These are phyloP conservation scores for Dryas integrifolia DNA, from an alignment of 331 rosid species.

Conservation along the genomic window DNA sequence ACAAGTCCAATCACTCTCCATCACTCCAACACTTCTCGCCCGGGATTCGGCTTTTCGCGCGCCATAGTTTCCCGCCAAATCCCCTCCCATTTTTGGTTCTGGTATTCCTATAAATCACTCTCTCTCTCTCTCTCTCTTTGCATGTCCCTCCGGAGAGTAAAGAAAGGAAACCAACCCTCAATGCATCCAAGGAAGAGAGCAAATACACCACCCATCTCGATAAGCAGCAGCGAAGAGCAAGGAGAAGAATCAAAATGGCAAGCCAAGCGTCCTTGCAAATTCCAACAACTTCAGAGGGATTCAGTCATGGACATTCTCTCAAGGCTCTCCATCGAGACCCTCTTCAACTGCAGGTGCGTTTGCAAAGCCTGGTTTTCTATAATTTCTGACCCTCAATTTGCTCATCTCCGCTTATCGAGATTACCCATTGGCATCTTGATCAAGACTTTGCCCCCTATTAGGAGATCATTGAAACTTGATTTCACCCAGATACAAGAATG, in stretches of 20 bases:
- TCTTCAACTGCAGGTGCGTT: conserved; percentile 7
- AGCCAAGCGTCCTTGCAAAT: not conserved
- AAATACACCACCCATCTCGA: no score
- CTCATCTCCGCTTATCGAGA: not conserved
- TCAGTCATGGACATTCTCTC: conserved; percentile 1
- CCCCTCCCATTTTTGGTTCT: not conserved
- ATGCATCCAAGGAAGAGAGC: not conserved
- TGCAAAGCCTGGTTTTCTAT: conserved; percentile 11
- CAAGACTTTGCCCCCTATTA: not conserved
- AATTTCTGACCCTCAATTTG: conserved; percentile 1
- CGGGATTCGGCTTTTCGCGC: no score
- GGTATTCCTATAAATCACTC: no score
- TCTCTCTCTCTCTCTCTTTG: no score
- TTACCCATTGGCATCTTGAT: not conserved
- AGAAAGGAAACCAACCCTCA: not conserved
- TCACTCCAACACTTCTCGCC: no score
- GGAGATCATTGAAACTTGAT: not conserved
- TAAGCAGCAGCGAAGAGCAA: no score
- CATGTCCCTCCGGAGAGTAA: no score
- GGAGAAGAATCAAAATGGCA: not conserved
- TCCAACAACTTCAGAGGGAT: not conserved
- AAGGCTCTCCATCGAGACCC: not conserved
- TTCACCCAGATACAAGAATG: no score
- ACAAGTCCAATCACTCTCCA: no score
- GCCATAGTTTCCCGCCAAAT: no score